A percentile compares a stretch with the other conserved stretches of the same genome.
These are phyloP conservation scores for Bathelium albidoporum DNA, from an alignment of 495 filamentous ascomycete genomes.

Conservation along the genomic window DNA sequence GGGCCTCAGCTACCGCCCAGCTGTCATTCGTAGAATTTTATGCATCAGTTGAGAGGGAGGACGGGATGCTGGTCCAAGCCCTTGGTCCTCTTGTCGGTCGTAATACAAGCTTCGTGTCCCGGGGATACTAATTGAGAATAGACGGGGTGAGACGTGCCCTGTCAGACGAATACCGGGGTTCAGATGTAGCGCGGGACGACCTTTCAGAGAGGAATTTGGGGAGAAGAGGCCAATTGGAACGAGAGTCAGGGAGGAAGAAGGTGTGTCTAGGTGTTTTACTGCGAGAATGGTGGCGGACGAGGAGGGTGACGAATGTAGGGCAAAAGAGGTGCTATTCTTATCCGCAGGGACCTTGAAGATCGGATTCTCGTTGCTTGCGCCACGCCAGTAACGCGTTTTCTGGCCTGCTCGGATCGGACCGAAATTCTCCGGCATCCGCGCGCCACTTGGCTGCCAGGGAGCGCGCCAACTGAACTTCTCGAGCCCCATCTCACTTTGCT, in stretches of 20 bases:
- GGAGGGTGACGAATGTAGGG: not conserved
- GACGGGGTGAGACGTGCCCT: not conserved
- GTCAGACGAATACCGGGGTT: not conserved
- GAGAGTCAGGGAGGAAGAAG: not conserved
- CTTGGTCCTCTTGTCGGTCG: not conserved
- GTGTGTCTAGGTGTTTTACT: not conserved
- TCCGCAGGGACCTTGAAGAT: not conserved
- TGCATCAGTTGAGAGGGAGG: not conserved
- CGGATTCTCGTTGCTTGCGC: not conserved
- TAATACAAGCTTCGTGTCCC: too few relatives aligned
- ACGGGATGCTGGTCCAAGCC: not conserved
- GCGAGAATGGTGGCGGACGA: not conserved
- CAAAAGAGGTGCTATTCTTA: not conserved
- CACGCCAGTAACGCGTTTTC: not conserved
- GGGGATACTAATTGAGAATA: not conserved
- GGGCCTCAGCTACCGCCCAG: not conserved
- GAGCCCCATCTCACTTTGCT: not conserved
- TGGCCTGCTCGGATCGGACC: not conserved
- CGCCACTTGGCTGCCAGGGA: not conserved
- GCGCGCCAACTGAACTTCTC: not conserved
- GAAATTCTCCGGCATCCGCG: not conserved
- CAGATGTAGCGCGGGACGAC: not conserved
- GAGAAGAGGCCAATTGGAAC: not conserved
- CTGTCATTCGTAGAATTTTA: not conserved
- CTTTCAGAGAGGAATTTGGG: not conserved